These are phyloP conservation scores for Aspergillus fumigatus DNA, from an alignment of 2,329 filamentous ascomycete species.

Conservation along the genomic window DNA sequence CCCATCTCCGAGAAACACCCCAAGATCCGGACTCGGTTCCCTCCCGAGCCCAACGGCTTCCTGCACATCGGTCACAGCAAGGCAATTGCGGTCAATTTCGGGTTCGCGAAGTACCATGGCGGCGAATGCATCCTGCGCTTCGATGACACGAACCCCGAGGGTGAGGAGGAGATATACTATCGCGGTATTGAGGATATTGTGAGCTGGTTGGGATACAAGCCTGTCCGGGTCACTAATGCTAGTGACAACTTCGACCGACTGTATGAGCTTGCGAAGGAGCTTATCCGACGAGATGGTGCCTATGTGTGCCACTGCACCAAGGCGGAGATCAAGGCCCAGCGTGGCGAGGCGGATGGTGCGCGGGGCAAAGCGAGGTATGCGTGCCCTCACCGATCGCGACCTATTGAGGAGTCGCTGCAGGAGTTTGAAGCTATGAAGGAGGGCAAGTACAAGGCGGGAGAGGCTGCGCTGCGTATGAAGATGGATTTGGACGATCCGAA, in stretches of 20 bases:
- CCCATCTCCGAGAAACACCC: slow-evolving; percentile 37
- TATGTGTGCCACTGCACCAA: slow-evolving; percentile 85
- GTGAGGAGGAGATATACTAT: slow-evolving; percentile 87
- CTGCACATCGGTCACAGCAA: slow-evolving; percentile 93
- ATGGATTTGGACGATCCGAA: slow-evolving; percentile 77
- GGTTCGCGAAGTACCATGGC: slow-evolving; percentile 79
- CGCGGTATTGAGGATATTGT: slow-evolving; percentile 85
- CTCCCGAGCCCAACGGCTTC: slow-evolving; percentile 87
- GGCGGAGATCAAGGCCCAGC: slow-evolving; percentile 77
- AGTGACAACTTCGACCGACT: slow-evolving; percentile 86
- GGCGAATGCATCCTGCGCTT: slow-evolving; percentile 75
- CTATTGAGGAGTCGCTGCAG: slow-evolving; percentile 66
- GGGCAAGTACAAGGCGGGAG: slow-evolving; percentile 79
- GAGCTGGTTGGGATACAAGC: slow-evolving; percentile 77
- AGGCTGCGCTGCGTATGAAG: slow-evolving; percentile 89
- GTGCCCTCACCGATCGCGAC: slow-evolving; percentile 73
- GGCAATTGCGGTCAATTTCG: slow-evolving; percentile 94
- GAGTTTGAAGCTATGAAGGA: slow-evolving; percentile 58
- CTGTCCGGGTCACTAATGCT: slow-evolving; percentile 74
- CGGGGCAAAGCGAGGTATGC: slow-evolving; percentile 66
- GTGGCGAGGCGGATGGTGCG: slow-evolving; percentile 69
- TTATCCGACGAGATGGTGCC: slow-evolving; percentile 65
- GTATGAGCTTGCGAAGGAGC: slow-evolving; percentile 81
- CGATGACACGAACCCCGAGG: slow-evolving; percentile 93
- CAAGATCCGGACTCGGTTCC: slow-evolving; percentile 62